Evolutionary conservation across 73 alveolate species (phyloP).

Genomic region (Uronychia binucleata): DNA sequence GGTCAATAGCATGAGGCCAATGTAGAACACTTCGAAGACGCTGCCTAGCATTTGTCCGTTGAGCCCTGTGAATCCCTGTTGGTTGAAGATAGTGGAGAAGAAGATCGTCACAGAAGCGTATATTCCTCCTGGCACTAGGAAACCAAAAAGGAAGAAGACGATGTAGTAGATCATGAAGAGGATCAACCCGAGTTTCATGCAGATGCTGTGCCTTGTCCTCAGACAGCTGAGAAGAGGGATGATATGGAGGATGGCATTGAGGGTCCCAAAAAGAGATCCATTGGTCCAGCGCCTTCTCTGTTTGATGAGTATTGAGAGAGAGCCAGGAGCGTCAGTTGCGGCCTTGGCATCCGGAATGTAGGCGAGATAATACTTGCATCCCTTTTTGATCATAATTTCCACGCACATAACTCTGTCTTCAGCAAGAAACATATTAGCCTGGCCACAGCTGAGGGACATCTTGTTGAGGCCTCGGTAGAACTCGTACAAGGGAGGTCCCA

Average conservation of each 20-base stretch:
- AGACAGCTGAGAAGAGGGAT: slow-evolving; percentile 16
- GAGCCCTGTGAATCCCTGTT: background rate
- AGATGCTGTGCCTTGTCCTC: slow-evolving; percentile 32
- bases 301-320: slow-evolving; percentile 39
- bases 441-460: slow-evolving; percentile 41
- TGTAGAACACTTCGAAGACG: slow-evolving; percentile 30
- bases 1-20: slow-evolving; percentile 23
- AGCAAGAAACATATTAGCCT: slow-evolving; percentile 65
- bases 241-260: slow-evolving; percentile 48
- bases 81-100: slow-evolving; percentile 2
- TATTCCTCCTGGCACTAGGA: slow-evolving; percentile 37
- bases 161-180: slow-evolving; percentile 39
- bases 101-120: slow-evolving; percentile 50
- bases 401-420: slow-evolving; percentile 79
- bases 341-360: slow-evolving; percentile 66
- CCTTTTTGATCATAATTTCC: slow-evolving; percentile 44
- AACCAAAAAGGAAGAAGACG: slow-evolving; percentile 12
- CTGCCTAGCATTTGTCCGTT: background rate
- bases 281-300: slow-evolving; percentile 76
- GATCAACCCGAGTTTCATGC: slow-evolving; percentile 4
- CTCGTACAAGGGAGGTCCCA: slow-evolving; percentile 47
- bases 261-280: slow-evolving; percentile 67
- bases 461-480: slow-evolving; percentile 44
- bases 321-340: slow-evolving; percentile 64
- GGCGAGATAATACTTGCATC: slow-evolving; percentile 12